Conservation (phyloP, 495 filamentous ascomycete genomes). For the Podospora pseudocomata region DNA sequence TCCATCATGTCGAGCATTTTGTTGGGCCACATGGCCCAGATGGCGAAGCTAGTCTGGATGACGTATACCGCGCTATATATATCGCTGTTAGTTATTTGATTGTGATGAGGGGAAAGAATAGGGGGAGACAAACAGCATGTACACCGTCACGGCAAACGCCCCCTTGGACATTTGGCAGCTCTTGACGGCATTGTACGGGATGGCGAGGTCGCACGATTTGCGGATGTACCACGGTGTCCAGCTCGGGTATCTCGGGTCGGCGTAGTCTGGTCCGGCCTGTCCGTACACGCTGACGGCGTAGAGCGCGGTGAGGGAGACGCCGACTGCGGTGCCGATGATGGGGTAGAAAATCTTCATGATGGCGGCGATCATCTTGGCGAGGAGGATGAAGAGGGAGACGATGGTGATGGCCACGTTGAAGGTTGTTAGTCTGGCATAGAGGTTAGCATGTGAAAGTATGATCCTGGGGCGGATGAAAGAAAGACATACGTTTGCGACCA, state of each 20-base stretch:
- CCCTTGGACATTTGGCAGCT: constrained; percentile 77
- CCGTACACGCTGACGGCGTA: constrained; percentile 64
- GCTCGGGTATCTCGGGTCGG: constrained; percentile 66
- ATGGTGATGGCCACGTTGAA: constrained; percentile 83
- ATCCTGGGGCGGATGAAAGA: not conserved
- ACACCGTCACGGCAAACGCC: constrained; percentile 64
- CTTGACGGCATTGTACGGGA: constrained; percentile 48
- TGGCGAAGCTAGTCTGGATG: constrained; percentile 51
- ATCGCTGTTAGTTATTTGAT: constrained; percentile 7
- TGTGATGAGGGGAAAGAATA: not conserved
- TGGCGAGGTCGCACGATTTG: constrained; percentile 67
- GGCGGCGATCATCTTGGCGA: constrained; percentile 62
- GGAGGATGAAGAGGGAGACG: constrained; percentile 64
- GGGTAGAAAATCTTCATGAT: constrained; percentile 72
- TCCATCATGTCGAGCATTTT: constrained; percentile 37
- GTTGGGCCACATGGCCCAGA: constrained; percentile 62
- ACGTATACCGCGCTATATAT: constrained; percentile 50
- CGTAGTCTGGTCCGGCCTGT: constrained; percentile 77
- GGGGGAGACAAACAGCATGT: constrained; percentile 61
- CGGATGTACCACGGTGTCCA: constrained; percentile 79
- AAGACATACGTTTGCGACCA: constrained; percentile 74
- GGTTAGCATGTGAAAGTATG: constrained; percentile 17
- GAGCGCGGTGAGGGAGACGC: constrained; percentile 56
- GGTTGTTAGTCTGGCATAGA: constrained; percentile 59
- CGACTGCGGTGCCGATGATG: constrained; percentile 57